Evolutionary conservation across 1,139 yeast genomes (phyloP), one percentile per base, ranked within the genome.

Genomic region (Starmera stellimalicola): DNA sequence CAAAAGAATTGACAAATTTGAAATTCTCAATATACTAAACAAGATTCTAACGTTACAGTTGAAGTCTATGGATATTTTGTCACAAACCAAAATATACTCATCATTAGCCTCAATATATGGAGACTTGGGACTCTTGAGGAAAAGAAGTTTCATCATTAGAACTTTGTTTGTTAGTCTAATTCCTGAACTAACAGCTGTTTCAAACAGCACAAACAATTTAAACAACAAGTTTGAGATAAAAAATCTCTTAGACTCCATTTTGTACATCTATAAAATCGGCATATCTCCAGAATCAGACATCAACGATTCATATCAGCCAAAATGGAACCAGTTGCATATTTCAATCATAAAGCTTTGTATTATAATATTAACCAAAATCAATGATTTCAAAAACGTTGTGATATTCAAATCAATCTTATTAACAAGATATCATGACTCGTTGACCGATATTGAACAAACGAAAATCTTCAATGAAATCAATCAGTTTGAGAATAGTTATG

Each of bases 81-180:
- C 75, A 16, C 84, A 76, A 50, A 65, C 77, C 37, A 56, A 73
- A 32, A 67, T 87, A 0, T 80, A 78, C 52, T 66, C 79, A 15
- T 69, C 80, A 0, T 57, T 88, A 40, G 83, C 94, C 0, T 55
- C 75, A 5, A 59, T 82, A 2, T 85, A 80, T 51, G 64, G 73
- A 3, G 70, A 69, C 27, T 62, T 87, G 35, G 76, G 77, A 0
- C 65, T 81, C 50, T 42, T 53, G 8, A 63, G 96, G 42, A 87
- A 87, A 45, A 66, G 77, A 40, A 76, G 85, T 0, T 76, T 88
- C 42, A 68, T 82, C 22, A 54, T 85, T 9, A 65, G 91, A 27
- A 71, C 77, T 8, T 55, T 83, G 24, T 53, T 83, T 19, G 64
- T 68, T 6, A 63, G 71, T 7, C 50, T 80, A 27, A 54, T 70